phyloP scores from a whole-genome alignment of 179 eudicot species.

The Beta lomatogona region DNA sequence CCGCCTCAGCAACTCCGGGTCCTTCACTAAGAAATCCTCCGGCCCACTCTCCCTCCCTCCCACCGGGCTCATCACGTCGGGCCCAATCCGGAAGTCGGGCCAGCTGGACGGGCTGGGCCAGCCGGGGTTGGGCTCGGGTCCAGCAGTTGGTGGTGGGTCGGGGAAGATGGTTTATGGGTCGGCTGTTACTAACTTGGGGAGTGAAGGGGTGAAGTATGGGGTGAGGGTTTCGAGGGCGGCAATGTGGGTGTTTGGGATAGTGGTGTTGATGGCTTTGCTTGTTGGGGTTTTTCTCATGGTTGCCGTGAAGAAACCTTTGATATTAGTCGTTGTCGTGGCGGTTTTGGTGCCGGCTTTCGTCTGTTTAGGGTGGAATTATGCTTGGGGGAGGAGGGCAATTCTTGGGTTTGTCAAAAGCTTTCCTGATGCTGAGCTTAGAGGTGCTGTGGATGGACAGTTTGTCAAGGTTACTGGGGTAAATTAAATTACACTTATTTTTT shows the following conservation, averaged over 20 bases:
- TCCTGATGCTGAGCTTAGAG: conserved; percentile 83
- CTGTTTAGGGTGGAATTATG: conserved; percentile 60
- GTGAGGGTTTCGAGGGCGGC: conserved; percentile 52
- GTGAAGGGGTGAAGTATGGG: conserved; percentile 47
- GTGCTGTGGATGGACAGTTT: conserved; percentile 88
- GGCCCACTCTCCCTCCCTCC: conserved; percentile 67
- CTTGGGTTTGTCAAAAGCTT: conserved; percentile 51
- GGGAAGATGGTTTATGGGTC: conserved; percentile 65
- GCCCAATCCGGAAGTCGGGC: conserved; percentile 59
- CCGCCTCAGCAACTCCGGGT: conserved; percentile 46
- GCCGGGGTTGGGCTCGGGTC: too few species aligned
- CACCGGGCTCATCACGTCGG: conserved; percentile 85
- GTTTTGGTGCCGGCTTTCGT: conserved; percentile 50
- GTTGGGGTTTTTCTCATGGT: conserved; percentile 71
- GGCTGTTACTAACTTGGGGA: conserved; percentile 64
- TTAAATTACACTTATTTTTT: conserved; percentile 1
- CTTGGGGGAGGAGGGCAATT: conserved; percentile 61
- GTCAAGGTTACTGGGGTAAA: conserved; percentile 55
- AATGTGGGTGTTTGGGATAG: conserved; percentile 69
- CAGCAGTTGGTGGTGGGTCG: conserved; percentile 11
- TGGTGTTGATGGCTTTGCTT: conserved; percentile 69
- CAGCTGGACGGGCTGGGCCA: conserved; percentile 39
- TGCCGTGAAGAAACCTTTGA: conserved; percentile 65
- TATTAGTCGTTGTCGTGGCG: conserved; percentile 59
- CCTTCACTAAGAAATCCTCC: conserved; percentile 50